Evolutionary conservation across 495 filamentous ascomycete genomes (phyloP).

Genomic region (Jackrogersella minutella): DNA sequence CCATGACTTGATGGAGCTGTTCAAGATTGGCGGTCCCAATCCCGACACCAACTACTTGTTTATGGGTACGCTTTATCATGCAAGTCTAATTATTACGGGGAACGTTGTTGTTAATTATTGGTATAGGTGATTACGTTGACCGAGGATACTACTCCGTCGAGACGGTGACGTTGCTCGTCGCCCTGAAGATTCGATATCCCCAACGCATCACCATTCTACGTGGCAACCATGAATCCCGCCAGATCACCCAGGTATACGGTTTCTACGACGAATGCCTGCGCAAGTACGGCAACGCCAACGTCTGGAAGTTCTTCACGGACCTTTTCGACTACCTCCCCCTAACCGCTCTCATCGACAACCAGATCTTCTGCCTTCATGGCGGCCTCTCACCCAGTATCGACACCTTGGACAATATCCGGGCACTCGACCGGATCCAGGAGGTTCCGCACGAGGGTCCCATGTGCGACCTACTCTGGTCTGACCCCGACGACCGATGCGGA

Average conservation of each 20-base stretch:
- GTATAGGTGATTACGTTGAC: slow-evolving; percentile 90
- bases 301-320: slow-evolving; percentile 99
- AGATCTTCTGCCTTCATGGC: slow-evolving; percentile 99
- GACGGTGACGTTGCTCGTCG: slow-evolving; percentile 92
- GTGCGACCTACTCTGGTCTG: slow-evolving; percentile 98
- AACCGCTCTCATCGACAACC: slow-evolving; percentile 98
- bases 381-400: slow-evolving; percentile 96
- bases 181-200: slow-evolving; percentile 94
- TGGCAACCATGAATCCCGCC: slow-evolving; percentile 95
- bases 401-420: slow-evolving; percentile 96
- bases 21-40: slow-evolving; percentile 90
- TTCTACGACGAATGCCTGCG: slow-evolving; percentile 98
- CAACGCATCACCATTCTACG: slow-evolving; percentile 96
- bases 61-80: slow-evolving; percentile 70
- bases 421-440: slow-evolving; percentile 95
- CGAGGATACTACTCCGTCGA: slow-evolving; percentile 97
- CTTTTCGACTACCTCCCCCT: slow-evolving; percentile 98
- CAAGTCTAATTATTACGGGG: no score
- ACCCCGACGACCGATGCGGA: slow-evolving; percentile 97
- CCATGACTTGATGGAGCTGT: slow-evolving; percentile 93
- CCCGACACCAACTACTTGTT: slow-evolving; percentile 96
- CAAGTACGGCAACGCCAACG: slow-evolving; percentile 98
- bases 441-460: slow-evolving; percentile 98
- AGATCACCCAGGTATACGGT: slow-evolving; percentile 97
- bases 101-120: slow-evolving; percentile 9